A percentile compares a stretch with the other conserved stretches of the same genome.
These are phyloP conservation scores for Casuarina cunninghamiana DNA, from an alignment of 306 rosid genomes.

Conservation along the genomic window DNA sequence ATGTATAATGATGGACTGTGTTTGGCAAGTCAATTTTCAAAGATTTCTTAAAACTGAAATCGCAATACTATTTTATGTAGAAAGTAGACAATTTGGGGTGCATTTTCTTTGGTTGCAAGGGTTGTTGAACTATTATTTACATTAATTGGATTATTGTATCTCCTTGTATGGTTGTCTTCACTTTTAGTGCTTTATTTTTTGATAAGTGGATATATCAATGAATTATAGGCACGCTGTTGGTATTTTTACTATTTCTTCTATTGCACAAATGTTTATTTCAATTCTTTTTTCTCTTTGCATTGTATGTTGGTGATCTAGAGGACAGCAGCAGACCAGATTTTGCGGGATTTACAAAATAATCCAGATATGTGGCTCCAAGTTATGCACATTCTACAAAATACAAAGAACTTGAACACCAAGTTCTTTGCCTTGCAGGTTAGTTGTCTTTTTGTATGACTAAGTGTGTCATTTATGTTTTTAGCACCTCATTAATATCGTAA, in stretches of 20 bases:
- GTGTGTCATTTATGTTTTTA: neutral
- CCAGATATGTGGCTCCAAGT: slow-evolving; percentile 99
- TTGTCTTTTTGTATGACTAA: slow-evolving; percentile 6
- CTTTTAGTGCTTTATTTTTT: neutral
- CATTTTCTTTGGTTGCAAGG: neutral
- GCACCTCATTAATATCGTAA: neutral
- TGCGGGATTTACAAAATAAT: slow-evolving; percentile 92
- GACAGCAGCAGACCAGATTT: slow-evolving; percentile 84
- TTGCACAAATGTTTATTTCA: neutral
- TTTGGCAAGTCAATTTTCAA: neutral
- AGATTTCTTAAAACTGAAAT: neutral
- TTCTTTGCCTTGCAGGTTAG: slow-evolving; percentile 99
- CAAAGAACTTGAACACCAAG: slow-evolving; percentile 84
- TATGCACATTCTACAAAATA: slow-evolving; percentile 84
- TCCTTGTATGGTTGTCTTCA: neutral
- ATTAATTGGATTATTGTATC: neutral
- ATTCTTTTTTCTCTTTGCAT: neutral
- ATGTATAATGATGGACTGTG: neutral
- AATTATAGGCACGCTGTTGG: neutral
- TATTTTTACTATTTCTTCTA: neutral
- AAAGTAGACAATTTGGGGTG: neutral
- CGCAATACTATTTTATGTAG: neutral
- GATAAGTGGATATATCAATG: neutral
- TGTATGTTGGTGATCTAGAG: slow-evolving; percentile 51
- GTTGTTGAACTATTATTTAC: neutral